A percentile compares a stretch with the other conserved stretches of the same genome.
phyloP scores from a whole-genome alignment of 345 rosid species.

The Rhodamnia argentea region DNA sequence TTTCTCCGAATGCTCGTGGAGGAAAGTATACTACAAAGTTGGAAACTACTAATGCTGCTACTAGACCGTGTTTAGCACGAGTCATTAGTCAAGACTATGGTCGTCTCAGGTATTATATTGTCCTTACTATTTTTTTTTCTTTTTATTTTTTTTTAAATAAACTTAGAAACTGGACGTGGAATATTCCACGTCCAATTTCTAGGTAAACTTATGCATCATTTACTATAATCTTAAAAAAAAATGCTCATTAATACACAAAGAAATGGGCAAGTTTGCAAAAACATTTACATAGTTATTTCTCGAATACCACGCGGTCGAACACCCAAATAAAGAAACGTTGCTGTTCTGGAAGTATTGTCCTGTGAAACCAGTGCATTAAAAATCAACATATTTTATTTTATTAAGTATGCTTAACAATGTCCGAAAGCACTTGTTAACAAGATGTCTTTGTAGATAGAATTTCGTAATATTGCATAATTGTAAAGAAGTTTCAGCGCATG shows the following conservation, averaged over 20 bases:
- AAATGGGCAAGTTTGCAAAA: not conserved
- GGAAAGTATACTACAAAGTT: too few species aligned
- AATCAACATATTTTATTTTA: not conserved
- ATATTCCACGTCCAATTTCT: not conserved
- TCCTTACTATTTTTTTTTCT: not conserved
- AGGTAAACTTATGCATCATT: not conserved
- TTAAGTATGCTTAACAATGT: not conserved
- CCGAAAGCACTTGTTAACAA: not conserved
- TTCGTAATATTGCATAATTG: not conserved
- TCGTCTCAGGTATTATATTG: not conserved
- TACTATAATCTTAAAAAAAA: not conserved
- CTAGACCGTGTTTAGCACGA: not conserved
- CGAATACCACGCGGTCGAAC: not conserved
- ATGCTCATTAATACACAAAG: not conserved
- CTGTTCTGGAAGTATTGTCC: fast-evolving
- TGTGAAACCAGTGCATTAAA: not conserved
- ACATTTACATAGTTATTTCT: not conserved
- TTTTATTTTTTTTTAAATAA: too few species aligned
- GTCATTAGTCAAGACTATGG: not conserved
- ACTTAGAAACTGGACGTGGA: too few species aligned
- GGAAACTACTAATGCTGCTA: not conserved
- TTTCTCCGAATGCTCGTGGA: too few species aligned
- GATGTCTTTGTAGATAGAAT: not conserved
- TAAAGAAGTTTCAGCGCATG: not conserved
- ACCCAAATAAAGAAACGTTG: not conserved